Base-by-base conservation (phyloP, 768 basidiomycete genomes). In the Neoboletus brunneissimus region DNA sequence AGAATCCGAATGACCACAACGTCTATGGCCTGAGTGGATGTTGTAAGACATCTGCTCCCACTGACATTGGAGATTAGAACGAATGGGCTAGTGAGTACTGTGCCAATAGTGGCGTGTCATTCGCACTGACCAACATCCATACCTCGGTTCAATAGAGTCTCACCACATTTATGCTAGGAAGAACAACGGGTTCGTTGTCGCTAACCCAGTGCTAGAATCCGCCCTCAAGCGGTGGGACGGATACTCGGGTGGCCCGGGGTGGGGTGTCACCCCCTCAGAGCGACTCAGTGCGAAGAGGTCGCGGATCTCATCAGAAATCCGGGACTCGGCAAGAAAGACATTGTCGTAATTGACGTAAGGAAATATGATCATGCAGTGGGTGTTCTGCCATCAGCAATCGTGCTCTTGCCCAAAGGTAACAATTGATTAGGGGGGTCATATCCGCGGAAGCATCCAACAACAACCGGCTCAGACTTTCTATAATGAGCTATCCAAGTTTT, bases 281-380 rank as follows among this genome's bases (percentile, higher is more conserved):
- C n/a, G n/a, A n/a, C n/a, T n/a, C n/a, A 73, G 2, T 69, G 70
- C 10, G 73, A 72, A 15, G 74, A 77, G 22, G 72, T 83, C 0
- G 77, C 73, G 20, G 62, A 55, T 20, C 65, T 78, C 4, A 51
- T 69, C 38, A 57, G 47, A 51, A 62, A 61, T 8, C 41, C 59
- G 8, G 52, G 43, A n/a, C 23, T 61, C 27, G 40, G 45, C 12
- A 16, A 51, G 23, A 31, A 61, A 10, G 64, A 70, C 16, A 74
- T 76, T 53, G 75, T 75, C 0, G 75, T 84, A 2, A 73, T 84
- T 15, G 81, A 85, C 53, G 82, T 83, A 27, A 73, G 81, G 23
- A 65, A 71, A 47, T 68, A 77, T 23, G 83, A 84, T 60, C 74
- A 76, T 54, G 70, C 54, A 8, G 81, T 83, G 63, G 22, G 75